Base-by-base conservation (phyloP, 345 rosid genomes). In the Lepidium sativum region DNA sequence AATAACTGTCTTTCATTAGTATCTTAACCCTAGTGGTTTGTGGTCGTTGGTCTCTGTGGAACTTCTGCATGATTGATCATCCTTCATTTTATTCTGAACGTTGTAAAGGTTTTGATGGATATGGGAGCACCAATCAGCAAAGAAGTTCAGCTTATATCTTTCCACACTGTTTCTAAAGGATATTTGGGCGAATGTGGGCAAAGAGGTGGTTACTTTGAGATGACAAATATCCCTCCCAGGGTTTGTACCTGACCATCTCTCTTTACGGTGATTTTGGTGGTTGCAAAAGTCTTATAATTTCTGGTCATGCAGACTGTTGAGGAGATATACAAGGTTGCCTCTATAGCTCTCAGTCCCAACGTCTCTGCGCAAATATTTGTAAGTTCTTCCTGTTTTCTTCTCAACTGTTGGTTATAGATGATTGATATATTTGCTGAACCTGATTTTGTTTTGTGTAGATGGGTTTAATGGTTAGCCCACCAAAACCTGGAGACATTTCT, bases 181-280 rank as follows among this genome's bases (percentile, higher is more conserved):
- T 94, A 86, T 76, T 90, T 92, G 95, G 97, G 99, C 1, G 99
- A 94, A 80, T 94, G 99, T 35, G 99, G 97, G 61, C 99, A 90
- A 78, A 75, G 99, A 14, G 97, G 99, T 74, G 99, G 96, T 72
- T 94, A 94, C 83, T 88, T 94, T 76, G 97, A 94, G 83, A 88
- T 90, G 97, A 90, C 96, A 20, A 94, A 94, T 81, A 81, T 94
- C 55, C 97, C 99, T 73, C 83, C 95, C 42, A 53, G 71, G 96
- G 99, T 92, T 77, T 70, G 77, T 64, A 54, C 31, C 11, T 7
- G 17, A 18, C 31, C 6, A 2, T 54, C 31, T 37, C 11, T 20
- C 7, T 12, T 21, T 21, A 2, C 32, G 4, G 1, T 35, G 43
- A 6, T 12, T 54, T 35, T 35, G 31, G 31, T 18, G 7, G 37